Base-by-base conservation (phyloP, 352 stramenopile genomes). In the Phytophthora cactorum region DNA sequence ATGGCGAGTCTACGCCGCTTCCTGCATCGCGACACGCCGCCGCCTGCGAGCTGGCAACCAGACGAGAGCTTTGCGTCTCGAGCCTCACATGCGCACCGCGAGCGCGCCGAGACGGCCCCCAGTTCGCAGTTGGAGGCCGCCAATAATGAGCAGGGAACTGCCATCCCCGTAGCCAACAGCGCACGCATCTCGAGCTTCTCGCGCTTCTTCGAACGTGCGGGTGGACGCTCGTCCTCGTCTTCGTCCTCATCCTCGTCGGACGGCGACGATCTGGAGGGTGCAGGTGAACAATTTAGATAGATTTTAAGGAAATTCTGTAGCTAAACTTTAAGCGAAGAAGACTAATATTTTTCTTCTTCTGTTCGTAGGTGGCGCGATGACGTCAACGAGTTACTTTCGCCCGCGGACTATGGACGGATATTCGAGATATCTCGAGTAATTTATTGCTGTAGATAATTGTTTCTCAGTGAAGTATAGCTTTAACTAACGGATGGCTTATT, bases 321-420 rank as follows among this genome's bases (percentile, higher is more conserved):
- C 44, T 12, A 3, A 58, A 47, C 3, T 38, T 46, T 31, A 29
- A 49, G 36, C 29, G 28, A 50, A 50, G 4, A 60, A 45, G 17
- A 49, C 27, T 59, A 64, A 68, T 43, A 34, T 27, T 22, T 22
- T 22, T 22, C 22, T 22, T 22, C 22, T 22, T 22, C 22, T 45
- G 41, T 27, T 46, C 61, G 11, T 28, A 59, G 66, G 52, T 43
- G 51, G 56, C 31, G 49, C 46, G 11, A 69, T 70, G 58, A 79
- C 78, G 52, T 89, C 81, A 49, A 75, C 81, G 41, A 90, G 81
- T 52, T 90, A 88, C 73, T 90, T 90, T 43, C 75, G 77, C 8
- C 81, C 81, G 28, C 76, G 77, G 22, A 86, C 78, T 28, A 81
- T 90, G 61, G 81, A 84, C 44, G 81, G 79, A 46, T 90, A 90